Conservation (phyloP, 768 basidiomycete genomes). For the Galerina marginata region DNA sequence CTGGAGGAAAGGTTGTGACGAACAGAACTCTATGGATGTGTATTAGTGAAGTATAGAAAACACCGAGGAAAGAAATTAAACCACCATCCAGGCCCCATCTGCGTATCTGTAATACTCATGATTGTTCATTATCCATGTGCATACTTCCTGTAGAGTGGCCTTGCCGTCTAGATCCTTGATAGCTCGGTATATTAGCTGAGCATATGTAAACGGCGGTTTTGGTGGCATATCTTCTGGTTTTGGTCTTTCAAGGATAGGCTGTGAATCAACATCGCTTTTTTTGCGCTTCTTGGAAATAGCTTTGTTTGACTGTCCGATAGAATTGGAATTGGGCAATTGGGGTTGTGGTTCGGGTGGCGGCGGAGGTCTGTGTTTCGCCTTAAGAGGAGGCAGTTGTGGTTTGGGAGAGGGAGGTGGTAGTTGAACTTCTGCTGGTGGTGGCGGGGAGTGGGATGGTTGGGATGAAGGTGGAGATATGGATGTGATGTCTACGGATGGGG, state of each 20-base stretch:
- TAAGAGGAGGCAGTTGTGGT: slow-evolving; percentile 42
- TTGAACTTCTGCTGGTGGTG: slow-evolving; percentile 58
- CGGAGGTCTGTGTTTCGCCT: slow-evolving; percentile 38
- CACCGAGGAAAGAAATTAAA: slow-evolving; percentile 29
- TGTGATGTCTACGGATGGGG: slow-evolving; percentile 83
- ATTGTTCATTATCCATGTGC: slow-evolving; percentile 87
- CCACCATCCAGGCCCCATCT: slow-evolving; percentile 91
- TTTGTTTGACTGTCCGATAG: slow-evolving; percentile 54
- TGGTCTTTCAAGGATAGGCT: slow-evolving; percentile 42
- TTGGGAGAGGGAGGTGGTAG: slow-evolving; percentile 47
- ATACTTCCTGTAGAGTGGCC: slow-evolving; percentile 91
- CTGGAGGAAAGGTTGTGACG: slow-evolving; percentile 95
- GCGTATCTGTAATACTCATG: slow-evolving; percentile 92
- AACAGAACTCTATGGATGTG: slow-evolving; percentile 76
- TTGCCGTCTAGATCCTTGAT: slow-evolving; percentile 83
- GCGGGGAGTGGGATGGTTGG: slow-evolving; percentile 76
- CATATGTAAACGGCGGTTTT: slow-evolving; percentile 90
- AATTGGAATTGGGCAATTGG: slow-evolving; percentile 67
- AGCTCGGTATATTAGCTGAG: slow-evolving; percentile 89
- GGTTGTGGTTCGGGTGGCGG: slow-evolving; percentile 51
- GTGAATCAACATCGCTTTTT: slow-evolving; percentile 57
- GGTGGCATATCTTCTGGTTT: slow-evolving; percentile 82
- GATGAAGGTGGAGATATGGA: slow-evolving; percentile 85
- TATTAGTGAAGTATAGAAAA: slow-evolving; percentile 15
- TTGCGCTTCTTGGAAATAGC: slow-evolving; percentile 73